Percentiles rank a stretch among this genome's conserved stretches.
Evolutionary conservation across 148 eudicot species (phyloP).

Genomic region (Arbutus unedo): DNA sequence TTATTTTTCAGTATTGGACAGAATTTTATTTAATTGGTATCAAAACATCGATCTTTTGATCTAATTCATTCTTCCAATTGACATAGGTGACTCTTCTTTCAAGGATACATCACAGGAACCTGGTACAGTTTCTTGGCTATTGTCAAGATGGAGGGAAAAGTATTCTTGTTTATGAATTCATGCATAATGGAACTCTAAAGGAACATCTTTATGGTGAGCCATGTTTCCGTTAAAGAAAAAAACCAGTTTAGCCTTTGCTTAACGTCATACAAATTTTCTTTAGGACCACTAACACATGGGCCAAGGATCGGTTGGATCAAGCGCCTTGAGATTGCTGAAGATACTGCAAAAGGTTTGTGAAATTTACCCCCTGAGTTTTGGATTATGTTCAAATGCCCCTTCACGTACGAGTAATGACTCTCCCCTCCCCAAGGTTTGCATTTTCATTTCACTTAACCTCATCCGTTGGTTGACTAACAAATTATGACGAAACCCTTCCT

Average conservation of each 20-base stretch:
- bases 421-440: no score
- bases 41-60: no score
- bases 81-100: conserved; percentile 88
- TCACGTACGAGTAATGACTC: no score
- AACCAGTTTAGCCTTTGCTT: conserved; percentile 5
- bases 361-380: no score
- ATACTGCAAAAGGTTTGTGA: conserved; percentile 83
- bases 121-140: conserved; percentile 94
- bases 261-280: conserved; percentile 16
- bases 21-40: no score
- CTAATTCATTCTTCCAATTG: no score
- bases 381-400: no score
- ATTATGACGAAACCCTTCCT: no score
- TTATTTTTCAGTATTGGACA: no score
- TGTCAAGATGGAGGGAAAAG: conserved; percentile 93
- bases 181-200: conserved; percentile 94
- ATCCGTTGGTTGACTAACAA: no score
- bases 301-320: conserved; percentile 70
- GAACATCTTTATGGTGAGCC: conserved; percentile 89
- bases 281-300: conserved; percentile 62
- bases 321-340: conserved; percentile 98
- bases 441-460: no score
- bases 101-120: conserved; percentile 92
- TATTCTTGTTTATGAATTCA: conserved; percentile 87
- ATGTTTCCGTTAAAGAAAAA: background rate